Evolutionary conservation across 2,329 filamentous ascomycete species (phyloP).

Genomic region (Epicoccum nigrum): DNA sequence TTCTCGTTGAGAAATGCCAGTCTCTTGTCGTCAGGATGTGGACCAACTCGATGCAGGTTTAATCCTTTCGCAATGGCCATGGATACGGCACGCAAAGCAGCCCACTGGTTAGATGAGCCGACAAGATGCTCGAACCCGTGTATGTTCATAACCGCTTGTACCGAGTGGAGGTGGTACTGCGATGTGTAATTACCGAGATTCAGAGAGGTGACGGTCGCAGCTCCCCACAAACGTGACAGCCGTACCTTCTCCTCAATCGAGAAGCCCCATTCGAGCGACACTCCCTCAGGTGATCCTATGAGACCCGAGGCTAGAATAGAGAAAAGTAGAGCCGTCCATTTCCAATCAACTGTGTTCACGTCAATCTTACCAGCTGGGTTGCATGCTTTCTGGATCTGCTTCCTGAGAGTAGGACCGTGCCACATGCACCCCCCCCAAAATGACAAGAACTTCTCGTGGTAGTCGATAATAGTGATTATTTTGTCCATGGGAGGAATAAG

Average conservation of each 20-base stretch:
- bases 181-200: constrained; percentile 56
- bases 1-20: constrained; percentile 22
- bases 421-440: constrained; percentile 51
- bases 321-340: constrained; percentile 53
- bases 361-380: constrained; percentile 48
- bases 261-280: constrained; percentile 54
- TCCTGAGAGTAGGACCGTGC: constrained; percentile 47
- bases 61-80: constrained; percentile 57
- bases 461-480: constrained; percentile 42
- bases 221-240: constrained; percentile 55
- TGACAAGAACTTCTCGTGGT: constrained; percentile 48
- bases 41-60: constrained; percentile 50
- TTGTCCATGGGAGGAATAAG: constrained; percentile 43
- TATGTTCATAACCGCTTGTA: constrained; percentile 56
- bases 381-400: constrained; percentile 49
- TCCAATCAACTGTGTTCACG: constrained; percentile 35
- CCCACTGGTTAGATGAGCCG: constrained; percentile 56
- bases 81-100: constrained; percentile 53
- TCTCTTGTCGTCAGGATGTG: constrained; percentile 36
- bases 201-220: constrained; percentile 53
- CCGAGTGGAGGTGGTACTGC: constrained; percentile 41
- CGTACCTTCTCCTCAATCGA: constrained; percentile 49
- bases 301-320: constrained; percentile 53
- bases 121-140: constrained; percentile 59
- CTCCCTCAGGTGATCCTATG: constrained; percentile 47